Conservation (phyloP, 2,329 filamentous ascomycete species). For the Fusarium papillatum region DNA sequence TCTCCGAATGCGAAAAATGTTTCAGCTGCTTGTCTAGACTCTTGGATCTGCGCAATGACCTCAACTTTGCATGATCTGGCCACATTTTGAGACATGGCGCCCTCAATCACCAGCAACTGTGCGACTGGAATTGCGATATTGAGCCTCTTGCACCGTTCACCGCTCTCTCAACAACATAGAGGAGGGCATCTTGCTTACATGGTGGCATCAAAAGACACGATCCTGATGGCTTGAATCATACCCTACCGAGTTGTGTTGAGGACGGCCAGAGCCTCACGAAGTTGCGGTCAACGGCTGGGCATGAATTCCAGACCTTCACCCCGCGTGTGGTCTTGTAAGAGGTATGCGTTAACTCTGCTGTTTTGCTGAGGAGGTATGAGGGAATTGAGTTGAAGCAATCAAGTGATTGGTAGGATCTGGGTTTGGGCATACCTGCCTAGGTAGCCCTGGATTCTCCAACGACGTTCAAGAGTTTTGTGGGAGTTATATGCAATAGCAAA, state of each 20-base stretch:
- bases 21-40: slow-evolving; percentile 3
- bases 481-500: neutral
- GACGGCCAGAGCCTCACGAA: neutral
- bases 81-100: slow-evolving; percentile 32
- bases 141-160: slow-evolving; percentile 20
- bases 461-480: neutral
- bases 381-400: neutral
- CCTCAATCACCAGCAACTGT: slow-evolving; percentile 1
- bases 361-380: neutral
- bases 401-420: neutral
- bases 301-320: neutral
- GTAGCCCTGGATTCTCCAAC: neutral
- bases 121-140: slow-evolving; percentile 15
- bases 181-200: slow-evolving; percentile 32
- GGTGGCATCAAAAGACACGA: slow-evolving; percentile 19
- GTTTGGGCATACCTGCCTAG: neutral
- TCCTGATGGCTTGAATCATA: neutral
- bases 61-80: slow-evolving; percentile 4
- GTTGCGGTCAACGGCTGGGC: neutral
- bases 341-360: neutral
- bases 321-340: neutral
- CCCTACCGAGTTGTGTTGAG: neutral
- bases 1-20: slow-evolving; percentile 1
- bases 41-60: neutral
- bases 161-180: slow-evolving; percentile 31